Evolutionary conservation across 140 eudicot genomes (phyloP).

Genomic region (Oenanthe javanica): DNA sequence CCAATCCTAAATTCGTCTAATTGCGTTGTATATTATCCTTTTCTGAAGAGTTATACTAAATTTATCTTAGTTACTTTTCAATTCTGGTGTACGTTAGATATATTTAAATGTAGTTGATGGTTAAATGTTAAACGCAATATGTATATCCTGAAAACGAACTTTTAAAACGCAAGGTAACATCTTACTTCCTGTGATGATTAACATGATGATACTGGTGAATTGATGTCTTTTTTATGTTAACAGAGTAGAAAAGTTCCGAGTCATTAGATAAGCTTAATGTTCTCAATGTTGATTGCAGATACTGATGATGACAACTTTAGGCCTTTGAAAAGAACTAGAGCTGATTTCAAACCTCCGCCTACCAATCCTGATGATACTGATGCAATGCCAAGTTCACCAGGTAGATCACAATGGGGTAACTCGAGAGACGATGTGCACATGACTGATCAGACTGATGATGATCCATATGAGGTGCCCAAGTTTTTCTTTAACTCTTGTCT

Average conservation of each 20-base stretch:
- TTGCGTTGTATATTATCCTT: too few relatives aligned
- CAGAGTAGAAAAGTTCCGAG: neutral
- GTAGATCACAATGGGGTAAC: slow-evolving; percentile 50
- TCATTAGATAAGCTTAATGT: neutral
- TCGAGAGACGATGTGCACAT: slow-evolving; percentile 66
- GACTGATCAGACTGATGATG: slow-evolving; percentile 86
- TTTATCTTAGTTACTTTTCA: too few relatives aligned
- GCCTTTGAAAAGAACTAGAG: slow-evolving; percentile 83
- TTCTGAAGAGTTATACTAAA: too few relatives aligned
- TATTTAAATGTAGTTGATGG: neutral
- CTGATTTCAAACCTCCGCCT: slow-evolving; percentile 50
- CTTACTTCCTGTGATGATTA: neutral
- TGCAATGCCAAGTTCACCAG: slow-evolving; percentile 68
- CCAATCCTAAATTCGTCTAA: too few relatives aligned
- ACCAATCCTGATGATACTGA: slow-evolving; percentile 55
- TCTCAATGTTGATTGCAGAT: slow-evolving; percentile 42
- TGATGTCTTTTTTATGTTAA: neutral
- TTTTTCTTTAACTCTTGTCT: slow-evolving; percentile 15
- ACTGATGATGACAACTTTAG: slow-evolving; percentile 76
- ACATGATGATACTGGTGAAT: neutral
- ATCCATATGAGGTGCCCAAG: slow-evolving; percentile 48
- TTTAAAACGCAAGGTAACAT: neutral
- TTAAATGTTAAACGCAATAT: neutral
- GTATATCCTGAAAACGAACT: neutral
- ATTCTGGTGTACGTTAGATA: too few relatives aligned